phyloP scores from a whole-genome alignment of 352 stramenopile species.

The Globisporangium abappressorium region DNA sequence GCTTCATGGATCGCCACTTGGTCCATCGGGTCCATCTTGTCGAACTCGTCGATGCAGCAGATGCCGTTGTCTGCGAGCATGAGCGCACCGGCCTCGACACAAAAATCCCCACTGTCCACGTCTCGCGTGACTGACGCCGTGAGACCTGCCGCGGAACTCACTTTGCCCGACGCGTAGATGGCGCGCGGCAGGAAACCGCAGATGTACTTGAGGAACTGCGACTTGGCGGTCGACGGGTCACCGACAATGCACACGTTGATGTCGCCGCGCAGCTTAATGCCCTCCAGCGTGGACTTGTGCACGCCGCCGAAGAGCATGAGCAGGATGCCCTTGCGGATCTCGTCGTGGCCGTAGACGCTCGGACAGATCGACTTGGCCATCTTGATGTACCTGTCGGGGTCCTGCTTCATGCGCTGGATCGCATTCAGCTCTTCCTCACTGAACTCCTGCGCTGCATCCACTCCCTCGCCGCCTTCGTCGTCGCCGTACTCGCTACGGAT shows the following conservation, averaged over 20 bases:
- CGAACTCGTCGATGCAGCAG: constrained; percentile 99
- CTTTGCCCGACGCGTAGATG: constrained; percentile 99
- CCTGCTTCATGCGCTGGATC: constrained; percentile 91
- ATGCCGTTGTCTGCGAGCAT: constrained; percentile 99
- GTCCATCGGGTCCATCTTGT: constrained; percentile 98
- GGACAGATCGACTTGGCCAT: constrained; percentile 96
- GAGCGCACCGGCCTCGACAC: constrained; percentile 92
- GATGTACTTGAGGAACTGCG: constrained; percentile 99
- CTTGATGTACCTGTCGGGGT: constrained; percentile 89
- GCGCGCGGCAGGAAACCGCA: constrained; percentile 89
- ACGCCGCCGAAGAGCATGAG: constrained; percentile 98
- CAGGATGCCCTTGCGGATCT: constrained; percentile 93
- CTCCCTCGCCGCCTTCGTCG: constrained; percentile 28
- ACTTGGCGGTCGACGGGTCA: constrained; percentile 97
- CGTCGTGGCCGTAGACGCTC: constrained; percentile 96
- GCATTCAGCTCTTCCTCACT: constrained; percentile 91
- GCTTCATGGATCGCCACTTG: constrained; percentile 99
- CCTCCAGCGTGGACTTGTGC: constrained; percentile 96
- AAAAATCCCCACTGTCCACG: constrained; percentile 90
- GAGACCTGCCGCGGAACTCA: constrained; percentile 96
- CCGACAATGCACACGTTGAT: constrained; percentile 99
- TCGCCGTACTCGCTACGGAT: constrained; percentile 78
- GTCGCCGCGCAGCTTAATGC: constrained; percentile 97
- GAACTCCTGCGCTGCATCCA: constrained; percentile 69
- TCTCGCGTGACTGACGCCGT: constrained; percentile 97